Evolutionary conservation across 2,329 filamentous ascomycete genomes (phyloP).

Genomic region (Monilinia polystroma): DNA sequence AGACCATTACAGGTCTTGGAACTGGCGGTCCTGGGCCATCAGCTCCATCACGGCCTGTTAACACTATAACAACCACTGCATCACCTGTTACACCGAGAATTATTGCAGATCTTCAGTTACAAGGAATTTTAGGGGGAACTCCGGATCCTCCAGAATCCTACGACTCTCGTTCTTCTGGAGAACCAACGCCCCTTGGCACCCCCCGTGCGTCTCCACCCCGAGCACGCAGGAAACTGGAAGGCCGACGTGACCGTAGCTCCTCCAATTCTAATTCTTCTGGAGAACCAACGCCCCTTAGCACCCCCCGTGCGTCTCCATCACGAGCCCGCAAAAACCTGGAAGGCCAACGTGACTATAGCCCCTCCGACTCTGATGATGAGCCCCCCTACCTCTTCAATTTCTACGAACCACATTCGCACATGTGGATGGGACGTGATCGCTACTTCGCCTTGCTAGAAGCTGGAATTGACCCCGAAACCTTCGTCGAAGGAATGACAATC

Average conservation of each 20-base stretch:
- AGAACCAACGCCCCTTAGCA: no score
- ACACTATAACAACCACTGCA: no score
- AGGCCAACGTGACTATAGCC: not conserved
- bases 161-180: no score
- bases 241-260: not conserved
- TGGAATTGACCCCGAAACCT: slow-evolving; percentile 12
- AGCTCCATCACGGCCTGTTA: not conserved
- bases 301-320: not conserved
- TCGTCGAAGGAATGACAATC: not conserved
- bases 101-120: no score
- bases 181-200: not conserved
- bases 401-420: slow-evolving; percentile 9
- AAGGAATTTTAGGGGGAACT: not conserved
- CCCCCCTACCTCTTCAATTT: slow-evolving; percentile 7
- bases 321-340: not conserved
- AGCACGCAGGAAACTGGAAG: not conserved
- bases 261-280: not conserved
- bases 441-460: slow-evolving; percentile 13
- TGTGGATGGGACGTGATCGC: slow-evolving; percentile 19
- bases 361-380: not conserved
- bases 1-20: no score
- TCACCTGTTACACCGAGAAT: no score
- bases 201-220: not conserved
- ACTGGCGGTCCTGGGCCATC: no score
- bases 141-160: not conserved